Conservation (phyloP, 2,329 filamentous ascomycete genomes). For the Trichoderma endophyticum region DNA sequence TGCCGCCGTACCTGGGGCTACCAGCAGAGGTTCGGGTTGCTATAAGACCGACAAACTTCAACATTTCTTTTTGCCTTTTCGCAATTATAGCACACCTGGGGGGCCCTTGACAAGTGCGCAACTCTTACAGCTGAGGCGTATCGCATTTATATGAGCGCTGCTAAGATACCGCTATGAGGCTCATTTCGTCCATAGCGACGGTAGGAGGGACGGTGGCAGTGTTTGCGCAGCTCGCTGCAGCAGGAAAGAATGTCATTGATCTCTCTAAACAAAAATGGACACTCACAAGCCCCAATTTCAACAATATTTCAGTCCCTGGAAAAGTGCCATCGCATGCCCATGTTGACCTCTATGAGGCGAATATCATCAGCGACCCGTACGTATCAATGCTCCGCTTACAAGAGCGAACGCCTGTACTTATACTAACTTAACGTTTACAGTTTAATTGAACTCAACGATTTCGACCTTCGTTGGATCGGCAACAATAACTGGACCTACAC, state of each 20-base stretch:
- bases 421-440: background rate
- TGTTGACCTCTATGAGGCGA: constrained; percentile 1
- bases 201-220: background rate
- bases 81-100: background rate
- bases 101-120: background rate
- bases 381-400: background rate
- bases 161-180: background rate
- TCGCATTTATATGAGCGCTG: background rate
- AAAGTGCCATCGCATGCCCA: constrained; percentile 5
- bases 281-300: background rate
- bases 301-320: background rate
- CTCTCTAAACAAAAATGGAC: background rate
- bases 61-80: background rate
- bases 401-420: background rate
- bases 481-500: constrained; percentile 1
- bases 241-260: background rate
- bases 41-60: background rate
- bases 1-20: background rate
- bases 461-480: constrained; percentile 6
- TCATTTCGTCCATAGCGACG: background rate
- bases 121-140: background rate
- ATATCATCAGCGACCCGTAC: constrained; percentile 1
- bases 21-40: background rate
- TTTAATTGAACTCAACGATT: constrained; percentile 2
- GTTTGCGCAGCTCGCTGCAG: background rate